These are phyloP conservation scores for Saccharomycopsis crataegensis DNA, from an alignment of 1,139 yeast genomes.

Conservation along the genomic window DNA sequence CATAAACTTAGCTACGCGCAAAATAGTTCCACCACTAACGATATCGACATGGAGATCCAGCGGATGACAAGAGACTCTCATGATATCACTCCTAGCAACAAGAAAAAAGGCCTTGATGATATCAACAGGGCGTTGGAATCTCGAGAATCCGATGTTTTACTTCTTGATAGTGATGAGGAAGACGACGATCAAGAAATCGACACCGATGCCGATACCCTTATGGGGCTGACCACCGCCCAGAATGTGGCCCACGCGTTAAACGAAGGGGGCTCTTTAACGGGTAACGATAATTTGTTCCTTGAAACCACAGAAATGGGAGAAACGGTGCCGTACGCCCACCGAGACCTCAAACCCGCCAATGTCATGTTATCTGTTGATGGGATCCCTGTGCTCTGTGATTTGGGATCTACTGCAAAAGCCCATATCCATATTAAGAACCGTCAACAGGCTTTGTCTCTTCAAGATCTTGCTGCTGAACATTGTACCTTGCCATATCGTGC, in stretches of 20 bases:
- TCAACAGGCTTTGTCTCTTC: constrained; percentile 67
- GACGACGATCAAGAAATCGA: constrained; percentile 22
- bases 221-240: background rate
- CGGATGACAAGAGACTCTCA: constrained; percentile 4
- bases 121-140: constrained; percentile 3
- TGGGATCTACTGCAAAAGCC: constrained; percentile 74
- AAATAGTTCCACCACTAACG: background rate
- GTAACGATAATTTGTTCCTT: background rate
- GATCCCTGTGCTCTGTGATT: constrained; percentile 71
- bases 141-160: constrained; percentile 20
- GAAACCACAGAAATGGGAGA: constrained; percentile 48
- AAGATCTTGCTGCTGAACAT: constrained; percentile 78
- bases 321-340: constrained; percentile 68
- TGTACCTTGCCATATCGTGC: constrained; percentile 86
- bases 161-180: constrained; percentile 25
- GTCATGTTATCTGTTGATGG: constrained; percentile 73
- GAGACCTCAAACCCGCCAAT: constrained; percentile 85
- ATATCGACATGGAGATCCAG: constrained; percentile 7
- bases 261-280: background rate
- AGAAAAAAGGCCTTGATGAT: constrained; percentile 7
- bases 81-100: background rate
- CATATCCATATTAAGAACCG: constrained; percentile 46
- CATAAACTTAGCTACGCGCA: constrained; percentile 31
- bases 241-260: background rate
- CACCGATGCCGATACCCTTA: constrained; percentile 23